These are phyloP conservation scores for Scopulariopsis brevicaulis DNA, from an alignment of 2,329 filamentous ascomycete genomes.

Conservation along the genomic window DNA sequence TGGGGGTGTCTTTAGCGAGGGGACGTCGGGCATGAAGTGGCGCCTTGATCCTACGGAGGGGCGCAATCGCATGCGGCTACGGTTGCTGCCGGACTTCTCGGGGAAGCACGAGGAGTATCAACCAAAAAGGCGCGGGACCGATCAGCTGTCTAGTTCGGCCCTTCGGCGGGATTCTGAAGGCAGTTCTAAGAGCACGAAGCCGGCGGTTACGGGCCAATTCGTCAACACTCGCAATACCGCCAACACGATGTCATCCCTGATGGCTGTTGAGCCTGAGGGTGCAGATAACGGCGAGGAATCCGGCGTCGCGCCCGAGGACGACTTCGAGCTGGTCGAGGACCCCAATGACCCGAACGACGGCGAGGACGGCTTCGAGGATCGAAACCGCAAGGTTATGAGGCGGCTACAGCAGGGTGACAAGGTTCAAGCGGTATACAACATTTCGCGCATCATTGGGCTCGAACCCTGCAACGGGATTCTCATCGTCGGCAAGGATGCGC, in stretches of 20 bases:
- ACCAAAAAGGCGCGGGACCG: conserved; percentile 61
- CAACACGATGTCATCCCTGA: not conserved
- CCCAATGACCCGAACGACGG: conserved; percentile 71
- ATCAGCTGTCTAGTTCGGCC: conserved; percentile 11
- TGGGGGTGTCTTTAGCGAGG: conserved; percentile 65
- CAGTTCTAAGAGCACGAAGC: conserved; percentile 6
- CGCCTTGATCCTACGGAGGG: conserved; percentile 93
- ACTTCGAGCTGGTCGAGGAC: conserved; percentile 92
- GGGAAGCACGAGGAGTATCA: conserved; percentile 64
- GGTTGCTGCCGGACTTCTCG: conserved; percentile 69
- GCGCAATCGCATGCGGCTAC: conserved; percentile 84
- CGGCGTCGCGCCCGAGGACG: conserved; percentile 56
- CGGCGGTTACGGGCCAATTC: not conserved
- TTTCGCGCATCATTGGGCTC: conserved; percentile 85
- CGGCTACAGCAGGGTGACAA: conserved; percentile 82
- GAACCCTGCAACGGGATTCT: conserved; percentile 90
- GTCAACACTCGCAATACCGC: not conserved
- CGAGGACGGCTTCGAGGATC: conserved; percentile 77
- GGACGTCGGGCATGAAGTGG: conserved; percentile 57
- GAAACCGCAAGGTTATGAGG: conserved; percentile 95
- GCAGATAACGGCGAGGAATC: conserved; percentile 8
- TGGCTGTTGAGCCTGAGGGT: not conserved
- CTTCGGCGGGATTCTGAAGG: conserved; percentile 5
- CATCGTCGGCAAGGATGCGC: conserved; percentile 79
- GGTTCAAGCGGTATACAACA: conserved; percentile 89